phyloP scores from a whole-genome alignment of 2,329 filamentous ascomycete genomes.

The Xylariales sp. region DNA sequence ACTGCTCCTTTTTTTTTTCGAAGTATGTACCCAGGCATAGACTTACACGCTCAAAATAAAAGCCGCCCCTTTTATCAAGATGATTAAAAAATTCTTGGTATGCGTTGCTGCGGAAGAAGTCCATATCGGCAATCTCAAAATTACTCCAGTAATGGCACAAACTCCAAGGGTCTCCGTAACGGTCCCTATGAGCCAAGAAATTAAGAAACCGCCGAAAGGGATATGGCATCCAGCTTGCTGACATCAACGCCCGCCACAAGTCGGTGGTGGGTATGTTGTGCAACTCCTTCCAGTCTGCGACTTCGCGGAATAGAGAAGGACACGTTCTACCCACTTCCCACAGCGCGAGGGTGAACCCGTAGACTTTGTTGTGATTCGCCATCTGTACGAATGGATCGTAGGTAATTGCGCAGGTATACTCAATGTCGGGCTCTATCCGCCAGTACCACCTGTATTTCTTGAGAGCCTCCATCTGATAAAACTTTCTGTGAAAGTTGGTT shows the following conservation, averaged over 20 bases:
- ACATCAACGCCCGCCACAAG: slow-evolving; percentile 36
- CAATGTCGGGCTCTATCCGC: slow-evolving; percentile 39
- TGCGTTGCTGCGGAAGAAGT: slow-evolving; percentile 34
- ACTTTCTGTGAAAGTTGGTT: slow-evolving; percentile 26
- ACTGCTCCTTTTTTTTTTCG: neutral
- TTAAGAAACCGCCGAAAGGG: slow-evolving; percentile 33
- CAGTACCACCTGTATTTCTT: slow-evolving; percentile 42
- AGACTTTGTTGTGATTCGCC: slow-evolving; percentile 37
- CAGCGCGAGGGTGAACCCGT: slow-evolving; percentile 39
- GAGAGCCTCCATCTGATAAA: slow-evolving; percentile 37
- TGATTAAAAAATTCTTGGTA: slow-evolving; percentile 37
- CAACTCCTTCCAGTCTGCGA: slow-evolving; percentile 35
- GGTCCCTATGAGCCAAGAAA: slow-evolving; percentile 31
- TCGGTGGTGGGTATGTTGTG: slow-evolving; percentile 26
- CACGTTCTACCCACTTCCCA: slow-evolving; percentile 38
- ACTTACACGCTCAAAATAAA: slow-evolving; percentile 36
- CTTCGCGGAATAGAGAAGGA: slow-evolving; percentile 35
- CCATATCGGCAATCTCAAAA: slow-evolving; percentile 42
- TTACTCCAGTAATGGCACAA: slow-evolving; percentile 45
- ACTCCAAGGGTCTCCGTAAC: slow-evolving; percentile 36
- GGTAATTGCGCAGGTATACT: slow-evolving; percentile 40
- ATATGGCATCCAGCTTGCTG: slow-evolving; percentile 36
- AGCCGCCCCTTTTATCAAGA: slow-evolving; percentile 35
- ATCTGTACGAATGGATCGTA: slow-evolving; percentile 44
- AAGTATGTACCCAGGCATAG: neutral